Evolutionary conservation across 2,329 filamentous ascomycete genomes (phyloP).

Genomic region (Thermochaetoides dissita): DNA sequence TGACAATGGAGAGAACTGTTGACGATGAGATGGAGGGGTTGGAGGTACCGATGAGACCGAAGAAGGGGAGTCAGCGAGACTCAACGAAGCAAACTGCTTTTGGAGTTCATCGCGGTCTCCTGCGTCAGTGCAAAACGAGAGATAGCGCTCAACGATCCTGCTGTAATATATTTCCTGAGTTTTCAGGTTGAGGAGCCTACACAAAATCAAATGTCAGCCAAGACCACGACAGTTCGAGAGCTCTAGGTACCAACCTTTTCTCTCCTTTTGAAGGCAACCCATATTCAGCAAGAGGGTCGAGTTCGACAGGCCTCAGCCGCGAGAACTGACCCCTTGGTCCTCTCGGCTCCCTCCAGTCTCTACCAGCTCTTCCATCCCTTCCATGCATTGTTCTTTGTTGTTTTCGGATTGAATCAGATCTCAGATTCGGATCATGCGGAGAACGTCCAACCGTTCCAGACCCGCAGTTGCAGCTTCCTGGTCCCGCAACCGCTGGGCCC

Average conservation of each 20-base stretch:
- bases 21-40: constrained; percentile 5
- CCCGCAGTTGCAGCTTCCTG: too few relatives aligned
- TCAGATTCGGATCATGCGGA: too few relatives aligned
- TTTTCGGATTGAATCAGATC: too few relatives aligned
- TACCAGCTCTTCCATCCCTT: constrained; percentile 5
- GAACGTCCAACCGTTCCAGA: too few relatives aligned
- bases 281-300: constrained; percentile 66
- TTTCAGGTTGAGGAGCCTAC: constrained; percentile 57
- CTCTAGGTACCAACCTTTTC: constrained; percentile 43
- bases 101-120: constrained; percentile 60
- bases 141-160: constrained; percentile 76
- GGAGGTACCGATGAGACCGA: constrained; percentile 2
- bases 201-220: constrained; percentile 1
- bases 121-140: constrained; percentile 70
- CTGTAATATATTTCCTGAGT: constrained; percentile 76
- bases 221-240: background rate
- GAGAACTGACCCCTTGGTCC: constrained; percentile 49
- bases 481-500: too few relatives aligned
- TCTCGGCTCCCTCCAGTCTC: too few relatives aligned
- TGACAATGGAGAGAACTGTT: constrained; percentile 2
- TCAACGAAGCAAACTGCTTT: constrained; percentile 45
- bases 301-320: constrained; percentile 48
- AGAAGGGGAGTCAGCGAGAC: too few relatives aligned
- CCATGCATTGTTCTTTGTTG: constrained; percentile 11
- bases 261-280: constrained; percentile 88